Evolutionary conservation across 495 filamentous ascomycete genomes (phyloP).

Genomic region (Extremus antarcticus): DNA sequence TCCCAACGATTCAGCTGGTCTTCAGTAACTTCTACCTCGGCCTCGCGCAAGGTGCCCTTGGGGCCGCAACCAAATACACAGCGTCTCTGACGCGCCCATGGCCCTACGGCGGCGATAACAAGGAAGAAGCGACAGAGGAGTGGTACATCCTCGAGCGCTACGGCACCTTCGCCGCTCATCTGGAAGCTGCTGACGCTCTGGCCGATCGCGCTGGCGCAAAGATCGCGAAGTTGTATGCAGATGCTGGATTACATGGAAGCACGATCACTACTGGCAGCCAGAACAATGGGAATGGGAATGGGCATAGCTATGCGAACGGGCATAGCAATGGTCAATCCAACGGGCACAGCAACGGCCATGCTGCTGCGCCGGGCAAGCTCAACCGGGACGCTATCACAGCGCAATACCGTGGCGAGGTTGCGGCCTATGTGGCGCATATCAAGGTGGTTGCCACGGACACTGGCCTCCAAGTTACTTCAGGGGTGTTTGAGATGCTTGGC

Average conservation of each 20-base stretch:
- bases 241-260: neutral
- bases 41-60: conserved; percentile 44
- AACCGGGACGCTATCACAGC: conserved; percentile 28
- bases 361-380: neutral
- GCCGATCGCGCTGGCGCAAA: conserved; percentile 41
- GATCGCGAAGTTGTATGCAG: conserved; percentile 36
- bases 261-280: neutral
- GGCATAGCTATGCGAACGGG: neutral
- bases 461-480: conserved; percentile 42
- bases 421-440: conserved; percentile 48
- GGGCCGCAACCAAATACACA: conserved; percentile 43
- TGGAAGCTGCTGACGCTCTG: conserved; percentile 45
- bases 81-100: conserved; percentile 41
- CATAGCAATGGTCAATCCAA: neutral
- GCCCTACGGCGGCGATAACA: conserved; percentile 49
- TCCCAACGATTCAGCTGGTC: conserved; percentile 51
- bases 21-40: conserved; percentile 55
- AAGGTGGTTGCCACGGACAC: conserved; percentile 51
- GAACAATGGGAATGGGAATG: conserved; percentile 2
- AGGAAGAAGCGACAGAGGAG: conserved; percentile 43
- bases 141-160: conserved; percentile 52
- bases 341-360: neutral
- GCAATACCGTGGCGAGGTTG: conserved; percentile 42
- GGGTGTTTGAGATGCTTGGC: conserved; percentile 51
- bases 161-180: conserved; percentile 48